Conservation (phyloP, 1,139 yeast genomes). For the Geotrichum candidum region DNA sequence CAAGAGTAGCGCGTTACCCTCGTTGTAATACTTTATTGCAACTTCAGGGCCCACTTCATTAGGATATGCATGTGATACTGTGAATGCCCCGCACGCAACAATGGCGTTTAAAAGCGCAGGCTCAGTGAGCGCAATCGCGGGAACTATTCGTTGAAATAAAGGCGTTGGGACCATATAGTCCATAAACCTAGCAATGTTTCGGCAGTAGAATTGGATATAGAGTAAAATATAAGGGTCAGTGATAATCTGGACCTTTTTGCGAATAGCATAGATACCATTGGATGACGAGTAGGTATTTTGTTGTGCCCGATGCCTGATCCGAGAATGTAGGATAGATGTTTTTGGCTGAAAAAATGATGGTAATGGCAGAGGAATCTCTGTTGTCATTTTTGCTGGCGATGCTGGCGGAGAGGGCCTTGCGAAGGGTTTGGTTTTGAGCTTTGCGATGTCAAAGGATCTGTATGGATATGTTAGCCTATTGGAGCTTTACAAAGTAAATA, state of each 20-base stretch:
- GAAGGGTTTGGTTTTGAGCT: neutral
- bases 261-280: neutral
- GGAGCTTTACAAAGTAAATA: neutral
- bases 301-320: neutral
- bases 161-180: slow-evolving; percentile 17
- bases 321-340: neutral
- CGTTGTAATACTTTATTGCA: slow-evolving; percentile 8
- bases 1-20: slow-evolving; percentile 9
- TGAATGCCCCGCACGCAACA: slow-evolving; percentile 16
- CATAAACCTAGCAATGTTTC: slow-evolving; percentile 13
- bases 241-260: neutral
- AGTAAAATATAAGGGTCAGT: slow-evolving; percentile 9
- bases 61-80: slow-evolving; percentile 10
- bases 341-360: neutral
- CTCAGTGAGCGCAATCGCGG: slow-evolving; percentile 14
- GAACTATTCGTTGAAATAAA: slow-evolving; percentile 14
- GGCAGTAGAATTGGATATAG: slow-evolving; percentile 10
- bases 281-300: slow-evolving; percentile 11
- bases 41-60: slow-evolving; percentile 4
- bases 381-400: neutral
- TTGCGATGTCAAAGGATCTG: neutral
- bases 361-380: slow-evolving; percentile 3
- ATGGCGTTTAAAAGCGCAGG: slow-evolving; percentile 16
- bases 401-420: neutral
- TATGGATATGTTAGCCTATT: no score